These are phyloP conservation scores for Licmophora abbreviata DNA, from an alignment of 108 stramenopile genomes.

Conservation along the genomic window DNA sequence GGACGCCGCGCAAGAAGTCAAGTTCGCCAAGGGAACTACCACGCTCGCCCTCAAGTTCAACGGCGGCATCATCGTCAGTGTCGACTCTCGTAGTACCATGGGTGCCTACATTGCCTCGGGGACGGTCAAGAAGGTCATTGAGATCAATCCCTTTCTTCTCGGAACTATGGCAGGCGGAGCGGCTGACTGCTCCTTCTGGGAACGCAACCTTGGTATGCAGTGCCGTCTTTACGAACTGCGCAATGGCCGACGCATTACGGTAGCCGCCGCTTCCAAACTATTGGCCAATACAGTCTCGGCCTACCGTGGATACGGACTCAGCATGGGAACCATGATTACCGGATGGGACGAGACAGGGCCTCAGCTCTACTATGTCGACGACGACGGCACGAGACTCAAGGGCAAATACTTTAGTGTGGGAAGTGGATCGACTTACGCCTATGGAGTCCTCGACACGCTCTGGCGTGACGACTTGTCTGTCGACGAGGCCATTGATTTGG, in stretches of 20 bases:
- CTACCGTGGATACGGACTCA: slow-evolving; percentile 97
- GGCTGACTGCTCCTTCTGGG: slow-evolving; percentile 99
- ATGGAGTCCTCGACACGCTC: slow-evolving; percentile 96
- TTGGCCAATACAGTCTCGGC: slow-evolving; percentile 94
- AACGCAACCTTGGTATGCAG: slow-evolving; percentile 94
- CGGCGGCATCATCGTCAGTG: slow-evolving; percentile 89
- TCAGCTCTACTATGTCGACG: slow-evolving; percentile 99
- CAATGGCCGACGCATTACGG: slow-evolving; percentile 96
- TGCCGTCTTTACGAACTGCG: slow-evolving; percentile 96
- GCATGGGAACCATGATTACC: slow-evolving; percentile 98
- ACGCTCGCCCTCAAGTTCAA: slow-evolving; percentile 99
- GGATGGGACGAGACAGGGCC: slow-evolving; percentile 99
- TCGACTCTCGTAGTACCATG: slow-evolving; percentile 98
- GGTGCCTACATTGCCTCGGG: slow-evolving; percentile 96
- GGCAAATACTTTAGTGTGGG: slow-evolving; percentile 98
- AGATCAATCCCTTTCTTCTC: slow-evolving; percentile 98
- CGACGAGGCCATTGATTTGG: slow-evolving; percentile 99
- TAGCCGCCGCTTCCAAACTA: slow-evolving; percentile 96
- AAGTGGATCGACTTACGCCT: slow-evolving; percentile 98
- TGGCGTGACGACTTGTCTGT: slow-evolving; percentile 93
- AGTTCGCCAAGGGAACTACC: slow-evolving; percentile 98
- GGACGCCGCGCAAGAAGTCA: slow-evolving; percentile 70
- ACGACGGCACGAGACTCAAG: slow-evolving; percentile 96
- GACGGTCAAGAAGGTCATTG: slow-evolving; percentile 98
- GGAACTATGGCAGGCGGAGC: slow-evolving; percentile 99